These are phyloP conservation scores for Fusarium subglutinans DNA, from an alignment of 2,329 filamentous ascomycete species.

Conservation along the genomic window DNA sequence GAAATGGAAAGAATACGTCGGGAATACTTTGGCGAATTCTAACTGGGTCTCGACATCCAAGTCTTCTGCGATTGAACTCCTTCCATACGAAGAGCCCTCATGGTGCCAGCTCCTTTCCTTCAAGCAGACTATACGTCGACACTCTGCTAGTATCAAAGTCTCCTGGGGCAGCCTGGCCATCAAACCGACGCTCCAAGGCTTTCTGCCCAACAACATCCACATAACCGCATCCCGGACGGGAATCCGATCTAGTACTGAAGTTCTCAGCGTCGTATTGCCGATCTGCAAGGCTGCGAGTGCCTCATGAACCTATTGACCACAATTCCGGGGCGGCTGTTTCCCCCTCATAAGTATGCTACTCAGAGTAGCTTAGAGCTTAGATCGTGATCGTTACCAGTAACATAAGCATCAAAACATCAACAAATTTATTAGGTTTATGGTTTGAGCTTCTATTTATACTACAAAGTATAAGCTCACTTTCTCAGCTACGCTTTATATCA, in stretches of 20 bases:
- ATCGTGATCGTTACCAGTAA: too few species aligned
- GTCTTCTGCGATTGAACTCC: background rate
- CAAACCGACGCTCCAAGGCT: background rate
- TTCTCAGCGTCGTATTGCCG: fast-evolving
- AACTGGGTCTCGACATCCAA: background rate
- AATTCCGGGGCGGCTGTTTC: background rate
- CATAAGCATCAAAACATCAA: too few species aligned
- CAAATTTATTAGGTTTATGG: too few species aligned
- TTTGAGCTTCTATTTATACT: too few species aligned
- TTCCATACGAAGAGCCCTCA: background rate
- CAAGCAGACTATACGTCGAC: conserved; percentile 51
- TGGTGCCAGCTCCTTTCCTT: background rate
- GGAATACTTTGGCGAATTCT: conserved; percentile 27
- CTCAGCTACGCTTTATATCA: too few species aligned
- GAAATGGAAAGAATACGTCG: conserved; percentile 32
- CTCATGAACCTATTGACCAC: background rate
- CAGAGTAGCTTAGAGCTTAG: background rate
- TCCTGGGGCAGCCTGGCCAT: background rate
- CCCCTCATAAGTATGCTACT: background rate
- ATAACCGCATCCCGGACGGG: background rate
- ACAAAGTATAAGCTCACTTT: too few species aligned
- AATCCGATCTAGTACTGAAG: background rate
- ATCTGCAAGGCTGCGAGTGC: background rate
- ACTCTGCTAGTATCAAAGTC: conserved; percentile 44
- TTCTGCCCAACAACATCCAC: background rate